Evolutionary conservation across 768 basidiomycete genomes (phyloP).

Genomic region (Hypholoma fasciculare): DNA sequence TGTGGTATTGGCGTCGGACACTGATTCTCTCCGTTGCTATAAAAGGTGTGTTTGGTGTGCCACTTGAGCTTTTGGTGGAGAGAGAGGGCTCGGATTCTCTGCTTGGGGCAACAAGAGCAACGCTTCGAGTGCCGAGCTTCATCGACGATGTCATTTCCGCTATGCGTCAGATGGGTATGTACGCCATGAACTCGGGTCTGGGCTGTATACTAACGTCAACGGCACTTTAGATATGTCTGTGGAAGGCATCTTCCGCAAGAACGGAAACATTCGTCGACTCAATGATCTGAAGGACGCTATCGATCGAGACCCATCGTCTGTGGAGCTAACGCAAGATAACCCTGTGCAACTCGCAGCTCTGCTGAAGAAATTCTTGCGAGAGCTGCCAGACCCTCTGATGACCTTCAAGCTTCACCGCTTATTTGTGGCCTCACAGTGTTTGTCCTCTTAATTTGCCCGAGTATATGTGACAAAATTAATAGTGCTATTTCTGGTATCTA

Average conservation of each 20-base stretch:
- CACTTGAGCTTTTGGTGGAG: slow-evolving; percentile 90
- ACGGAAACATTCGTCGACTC: slow-evolving; percentile 93
- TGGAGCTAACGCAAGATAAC: slow-evolving; percentile 92
- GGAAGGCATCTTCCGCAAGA: slow-evolving; percentile 98
- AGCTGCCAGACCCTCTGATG: slow-evolving; percentile 94
- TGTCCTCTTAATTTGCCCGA: slow-evolving; percentile 27
- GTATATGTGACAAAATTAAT: background rate
- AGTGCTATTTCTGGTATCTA: slow-evolving; percentile 26
- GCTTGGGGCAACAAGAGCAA: slow-evolving; percentile 82
- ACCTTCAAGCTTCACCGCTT: slow-evolving; percentile 92
- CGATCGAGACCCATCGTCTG: slow-evolving; percentile 90
- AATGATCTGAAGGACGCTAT: slow-evolving; percentile 91
- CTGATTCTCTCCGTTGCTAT: slow-evolving; percentile 10
- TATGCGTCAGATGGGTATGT: slow-evolving; percentile 96
- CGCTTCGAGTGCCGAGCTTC: slow-evolving; percentile 92
- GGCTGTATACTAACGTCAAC: background rate
- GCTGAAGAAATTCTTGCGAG: slow-evolving; percentile 95
- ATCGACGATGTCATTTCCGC: slow-evolving; percentile 98
- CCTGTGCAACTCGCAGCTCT: slow-evolving; percentile 96
- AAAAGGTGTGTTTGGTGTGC: slow-evolving; percentile 89
- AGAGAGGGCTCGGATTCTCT: slow-evolving; percentile 95
- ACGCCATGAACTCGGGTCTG: background rate
- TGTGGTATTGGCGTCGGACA: background rate
- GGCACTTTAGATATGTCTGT: slow-evolving; percentile 86
- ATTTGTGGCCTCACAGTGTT: slow-evolving; percentile 86